phyloP scores from a whole-genome alignment of 1,139 yeast genomes.

The Kodamaea derodonti region DNA sequence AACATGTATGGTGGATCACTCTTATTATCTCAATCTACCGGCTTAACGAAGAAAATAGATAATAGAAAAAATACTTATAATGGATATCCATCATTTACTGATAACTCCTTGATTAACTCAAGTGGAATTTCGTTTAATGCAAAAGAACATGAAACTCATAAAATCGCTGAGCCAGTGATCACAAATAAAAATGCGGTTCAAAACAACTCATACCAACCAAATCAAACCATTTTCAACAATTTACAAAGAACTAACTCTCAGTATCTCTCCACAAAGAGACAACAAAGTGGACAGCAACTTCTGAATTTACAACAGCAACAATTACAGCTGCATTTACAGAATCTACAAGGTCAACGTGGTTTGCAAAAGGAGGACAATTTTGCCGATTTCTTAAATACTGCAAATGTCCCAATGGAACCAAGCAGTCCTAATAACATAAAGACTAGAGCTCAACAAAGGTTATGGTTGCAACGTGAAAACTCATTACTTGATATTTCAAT shows the following conservation, averaged over 20 bases:
- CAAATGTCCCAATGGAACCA: slow-evolving; percentile 8
- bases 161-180: slow-evolving; percentile 33
- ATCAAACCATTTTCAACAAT: slow-evolving; percentile 43
- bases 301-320: slow-evolving; percentile 7
- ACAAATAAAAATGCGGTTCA: slow-evolving; percentile 32
- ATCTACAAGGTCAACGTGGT: slow-evolving; percentile 5
- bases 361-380: slow-evolving; percentile 22
- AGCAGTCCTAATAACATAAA: slow-evolving; percentile 25
- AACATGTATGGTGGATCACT: slow-evolving; percentile 44
- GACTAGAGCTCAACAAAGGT: slow-evolving; percentile 75
- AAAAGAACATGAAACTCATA: slow-evolving; percentile 24
- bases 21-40: slow-evolving; percentile 44
- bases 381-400: slow-evolving; percentile 26
- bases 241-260: slow-evolving; percentile 40
- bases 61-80: slow-evolving; percentile 10
- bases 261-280: slow-evolving; percentile 24
- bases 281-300: slow-evolving; percentile 4
- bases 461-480: slow-evolving; percentile 80
- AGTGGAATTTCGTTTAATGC: slow-evolving; percentile 40
- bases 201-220: slow-evolving; percentile 41
- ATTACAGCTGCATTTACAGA: slow-evolving; percentile 5
- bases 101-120: slow-evolving; percentile 12
- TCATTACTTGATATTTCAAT: slow-evolving; percentile 56
- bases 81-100: slow-evolving; percentile 13
- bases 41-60: slow-evolving; percentile 37